Evolutionary conservation across 495 filamentous ascomycete genomes (phyloP), one percentile per base, ranked within the genome.

Genomic region (Hypomontagnella monticulosa): DNA sequence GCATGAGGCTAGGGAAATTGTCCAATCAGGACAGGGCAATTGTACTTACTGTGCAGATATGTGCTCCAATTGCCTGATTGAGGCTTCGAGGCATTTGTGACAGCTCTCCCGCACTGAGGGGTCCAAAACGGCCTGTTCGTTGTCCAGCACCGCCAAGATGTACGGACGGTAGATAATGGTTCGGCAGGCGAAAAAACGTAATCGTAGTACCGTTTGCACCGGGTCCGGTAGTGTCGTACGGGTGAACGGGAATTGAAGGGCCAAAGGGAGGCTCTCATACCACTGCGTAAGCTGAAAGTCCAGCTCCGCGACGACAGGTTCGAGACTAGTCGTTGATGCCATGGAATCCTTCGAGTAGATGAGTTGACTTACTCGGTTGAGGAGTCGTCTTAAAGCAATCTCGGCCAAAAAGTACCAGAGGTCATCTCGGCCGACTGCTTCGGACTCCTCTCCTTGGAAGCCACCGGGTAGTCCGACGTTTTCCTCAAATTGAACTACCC

Each of bases 111-210:
- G 86, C 44, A 93, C 90, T 49, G 80, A 78, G 37, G 81, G 84
- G 75, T 93, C 89, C 65, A 87, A 73, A 33, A 85, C 84, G 41
- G 87, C 86, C 68, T 86, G 85, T 61, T 93, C 90, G 64, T 93
- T 91, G 69, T 92, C 87, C 18, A 94, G 78, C 1, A 93, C 90
- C 9, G 89, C 89, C 54, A 92, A 80, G 62, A 92, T 91, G 75
- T 93, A 93, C 1, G 91, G 91, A 18, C 91, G 83, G 78, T 89
- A 93, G 66, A 93, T 93, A 71, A 93, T 93, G 36, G 91, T 93
- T 49, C 89, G 87, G 74, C 91, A 93, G 42, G 91, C 91, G 76
- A 89, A 92, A 79, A 92, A 94, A 36, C 91, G 86, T 65, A 93
- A 78, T 42, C 91, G 79, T 20, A 93, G 75, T 44, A 93, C 91